phyloP scores from a whole-genome alignment of 2,329 filamentous ascomycete genomes.

The Hansfordia pulvinata region DNA sequence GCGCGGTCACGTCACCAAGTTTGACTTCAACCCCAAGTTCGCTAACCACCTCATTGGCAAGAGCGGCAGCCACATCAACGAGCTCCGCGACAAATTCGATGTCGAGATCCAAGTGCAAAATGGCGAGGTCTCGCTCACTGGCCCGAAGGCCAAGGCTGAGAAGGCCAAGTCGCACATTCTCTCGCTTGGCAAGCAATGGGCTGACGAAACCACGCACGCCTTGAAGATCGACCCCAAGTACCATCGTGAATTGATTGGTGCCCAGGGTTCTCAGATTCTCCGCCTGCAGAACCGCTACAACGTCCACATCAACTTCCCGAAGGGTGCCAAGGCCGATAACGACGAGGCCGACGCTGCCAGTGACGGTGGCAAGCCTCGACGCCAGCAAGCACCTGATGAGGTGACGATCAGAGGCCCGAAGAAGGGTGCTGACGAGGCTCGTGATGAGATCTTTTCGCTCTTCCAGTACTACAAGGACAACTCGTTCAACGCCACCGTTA shows the following conservation, averaged over 20 bases:
- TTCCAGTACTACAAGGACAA: slow-evolving; percentile 85
- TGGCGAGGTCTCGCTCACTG: slow-evolving; percentile 90
- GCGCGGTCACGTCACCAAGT: slow-evolving; percentile 71
- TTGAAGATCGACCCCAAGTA: slow-evolving; percentile 90
- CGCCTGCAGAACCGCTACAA: slow-evolving; percentile 85
- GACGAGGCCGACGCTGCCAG: slow-evolving; percentile 55
- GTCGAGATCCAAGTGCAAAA: slow-evolving; percentile 80
- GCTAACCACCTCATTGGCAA: slow-evolving; percentile 73
- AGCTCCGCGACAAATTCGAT: slow-evolving; percentile 53
- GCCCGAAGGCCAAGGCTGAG: slow-evolving; percentile 88
- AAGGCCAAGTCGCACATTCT: slow-evolving; percentile 72
- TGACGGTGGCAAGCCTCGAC: slow-evolving; percentile 50
- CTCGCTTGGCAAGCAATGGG: slow-evolving; percentile 65
- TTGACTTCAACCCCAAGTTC: slow-evolving; percentile 91
- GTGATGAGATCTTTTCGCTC: slow-evolving; percentile 80
- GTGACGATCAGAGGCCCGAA: slow-evolving; percentile 84
- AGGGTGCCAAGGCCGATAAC: slow-evolving; percentile 52
- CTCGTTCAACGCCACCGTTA: slow-evolving; percentile 64
- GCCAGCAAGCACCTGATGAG: slow-evolving; percentile 72
- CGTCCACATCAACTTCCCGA: slow-evolving; percentile 90
- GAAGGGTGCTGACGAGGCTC: slow-evolving; percentile 82
- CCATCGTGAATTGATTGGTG: slow-evolving; percentile 86
- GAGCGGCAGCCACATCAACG: slow-evolving; percentile 51
- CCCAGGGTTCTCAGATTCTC: slow-evolving; percentile 78
- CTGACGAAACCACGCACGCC: slow-evolving; percentile 78